Conservation (phyloP, 192 early-diverging fungal species). For the Backusella australiensis region DNA sequence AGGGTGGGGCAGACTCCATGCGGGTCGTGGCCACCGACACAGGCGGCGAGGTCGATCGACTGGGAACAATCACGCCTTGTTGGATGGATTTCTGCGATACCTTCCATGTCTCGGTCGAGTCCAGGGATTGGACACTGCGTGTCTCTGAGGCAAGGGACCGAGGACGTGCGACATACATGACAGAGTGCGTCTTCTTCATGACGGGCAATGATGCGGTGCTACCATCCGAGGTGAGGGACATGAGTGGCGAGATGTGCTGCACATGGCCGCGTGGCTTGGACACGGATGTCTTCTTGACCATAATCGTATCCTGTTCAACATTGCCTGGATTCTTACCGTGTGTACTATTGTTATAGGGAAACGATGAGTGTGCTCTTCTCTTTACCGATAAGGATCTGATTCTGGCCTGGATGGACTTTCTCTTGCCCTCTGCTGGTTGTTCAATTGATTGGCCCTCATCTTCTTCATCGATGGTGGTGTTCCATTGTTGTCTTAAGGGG, state of each 20-base stretch:
- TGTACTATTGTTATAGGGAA: neutral
- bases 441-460: no score
- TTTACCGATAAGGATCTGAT: neutral
- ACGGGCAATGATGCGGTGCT: neutral
- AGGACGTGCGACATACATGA: neutral
- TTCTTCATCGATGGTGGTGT: neutral
- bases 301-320: neutral
- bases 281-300: neutral
- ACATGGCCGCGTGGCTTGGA: neutral
- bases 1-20: neutral
- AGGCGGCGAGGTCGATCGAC: neutral
- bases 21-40: neutral
- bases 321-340: neutral
- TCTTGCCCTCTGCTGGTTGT: neutral
- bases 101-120: neutral
- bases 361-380: neutral
- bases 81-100: neutral
- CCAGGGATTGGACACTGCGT: neutral
- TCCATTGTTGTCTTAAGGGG: slow-evolving; percentile 7
- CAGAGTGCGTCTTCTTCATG: neutral
- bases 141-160: neutral
- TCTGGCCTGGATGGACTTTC: neutral
- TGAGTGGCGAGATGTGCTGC: neutral
- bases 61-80: neutral
- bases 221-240: neutral